phyloP scores from a whole-genome alignment of 768 basidiomycete species.

The Boletus insuetus region DNA sequence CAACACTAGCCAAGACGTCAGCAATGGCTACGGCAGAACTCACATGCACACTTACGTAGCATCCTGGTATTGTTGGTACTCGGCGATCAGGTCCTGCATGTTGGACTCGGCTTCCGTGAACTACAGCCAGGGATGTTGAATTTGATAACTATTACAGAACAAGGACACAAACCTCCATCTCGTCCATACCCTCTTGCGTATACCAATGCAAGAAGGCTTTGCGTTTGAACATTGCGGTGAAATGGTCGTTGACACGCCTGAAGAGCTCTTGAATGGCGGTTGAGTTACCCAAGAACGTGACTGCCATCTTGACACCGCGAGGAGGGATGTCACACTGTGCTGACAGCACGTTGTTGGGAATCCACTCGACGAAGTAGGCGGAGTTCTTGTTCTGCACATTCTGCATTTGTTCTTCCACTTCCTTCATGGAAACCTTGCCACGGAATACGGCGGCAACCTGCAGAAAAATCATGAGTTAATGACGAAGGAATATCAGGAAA shows the following conservation, averaged over 20 bases:
- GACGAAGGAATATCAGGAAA: not conserved
- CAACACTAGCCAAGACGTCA: slow-evolving; percentile 49
- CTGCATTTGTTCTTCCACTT: slow-evolving; percentile 99
- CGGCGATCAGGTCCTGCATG: slow-evolving; percentile 98
- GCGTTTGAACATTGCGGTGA: slow-evolving; percentile 98
- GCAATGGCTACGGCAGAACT: slow-evolving; percentile 1
- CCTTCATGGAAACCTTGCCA: slow-evolving; percentile 99
- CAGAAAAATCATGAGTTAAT: not conserved
- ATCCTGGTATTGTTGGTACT: slow-evolving; percentile 97
- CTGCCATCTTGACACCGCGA: slow-evolving; percentile 93
- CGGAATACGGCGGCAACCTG: slow-evolving; percentile 96
- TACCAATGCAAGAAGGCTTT: slow-evolving; percentile 99
- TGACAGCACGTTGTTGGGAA: slow-evolving; percentile 97
- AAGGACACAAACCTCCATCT: slow-evolving; percentile 71
- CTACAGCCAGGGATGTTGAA: slow-evolving; percentile 29
- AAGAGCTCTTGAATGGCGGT: slow-evolving; percentile 97
- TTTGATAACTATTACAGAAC: not conserved
- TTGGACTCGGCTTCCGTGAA: slow-evolving; percentile 99
- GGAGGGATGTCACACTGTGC: slow-evolving; percentile 99
- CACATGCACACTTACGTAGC: slow-evolving; percentile 66
- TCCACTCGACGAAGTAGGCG: slow-evolving; percentile 99
- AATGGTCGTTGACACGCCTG: slow-evolving; percentile 98
- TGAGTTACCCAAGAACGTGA: slow-evolving; percentile 96
- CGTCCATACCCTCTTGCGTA: slow-evolving; percentile 99
- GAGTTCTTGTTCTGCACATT: slow-evolving; percentile 97